These are phyloP conservation scores for Mrakiaceae sp. DNA, from an alignment of 1,284 basidiomycete species.

Conservation along the genomic window DNA sequence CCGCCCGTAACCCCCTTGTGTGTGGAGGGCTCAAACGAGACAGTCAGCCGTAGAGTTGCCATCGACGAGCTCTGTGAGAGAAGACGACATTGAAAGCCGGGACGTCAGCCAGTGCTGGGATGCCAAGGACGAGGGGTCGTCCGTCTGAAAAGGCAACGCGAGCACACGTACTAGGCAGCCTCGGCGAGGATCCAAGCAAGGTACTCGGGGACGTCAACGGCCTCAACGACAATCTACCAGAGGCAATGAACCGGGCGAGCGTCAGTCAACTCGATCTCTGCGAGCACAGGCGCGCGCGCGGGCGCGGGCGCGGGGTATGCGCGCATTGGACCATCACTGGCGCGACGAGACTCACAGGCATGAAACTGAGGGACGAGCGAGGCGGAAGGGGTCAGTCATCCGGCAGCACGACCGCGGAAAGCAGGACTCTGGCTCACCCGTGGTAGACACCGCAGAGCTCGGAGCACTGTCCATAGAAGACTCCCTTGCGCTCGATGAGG, in stretches of 20 bases:
- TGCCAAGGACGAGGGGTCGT: too few species aligned
- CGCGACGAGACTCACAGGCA: neutral
- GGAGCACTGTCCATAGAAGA: slow-evolving; percentile 31
- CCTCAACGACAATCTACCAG: slow-evolving; percentile 17
- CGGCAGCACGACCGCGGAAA: slow-evolving; percentile 26
- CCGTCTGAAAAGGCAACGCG: too few species aligned
- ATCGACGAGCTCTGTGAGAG: too few species aligned
- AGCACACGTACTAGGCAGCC: neutral
- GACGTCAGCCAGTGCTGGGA: too few species aligned
- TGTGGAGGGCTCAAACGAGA: too few species aligned
- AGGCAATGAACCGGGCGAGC: neutral
- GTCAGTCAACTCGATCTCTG: neutral
- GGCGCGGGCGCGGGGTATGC: too few species aligned
- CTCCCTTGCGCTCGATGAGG: slow-evolving; percentile 25
- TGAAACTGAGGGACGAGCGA: neutral
- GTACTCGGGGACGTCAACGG: slow-evolving; percentile 26
- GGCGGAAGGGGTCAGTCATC: neutral
- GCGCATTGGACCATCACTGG: too few species aligned
- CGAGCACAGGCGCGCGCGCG: too few species aligned
- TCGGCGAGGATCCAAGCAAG: slow-evolving; percentile 26
- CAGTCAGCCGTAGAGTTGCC: too few species aligned
- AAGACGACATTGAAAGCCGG: too few species aligned
- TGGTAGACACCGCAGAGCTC: slow-evolving; percentile 34
- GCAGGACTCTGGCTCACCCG: slow-evolving; percentile 16
- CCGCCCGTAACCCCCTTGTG: too few species aligned